Conservation (phyloP, 169 alveolate species). For the Babesia ovis region DNA sequence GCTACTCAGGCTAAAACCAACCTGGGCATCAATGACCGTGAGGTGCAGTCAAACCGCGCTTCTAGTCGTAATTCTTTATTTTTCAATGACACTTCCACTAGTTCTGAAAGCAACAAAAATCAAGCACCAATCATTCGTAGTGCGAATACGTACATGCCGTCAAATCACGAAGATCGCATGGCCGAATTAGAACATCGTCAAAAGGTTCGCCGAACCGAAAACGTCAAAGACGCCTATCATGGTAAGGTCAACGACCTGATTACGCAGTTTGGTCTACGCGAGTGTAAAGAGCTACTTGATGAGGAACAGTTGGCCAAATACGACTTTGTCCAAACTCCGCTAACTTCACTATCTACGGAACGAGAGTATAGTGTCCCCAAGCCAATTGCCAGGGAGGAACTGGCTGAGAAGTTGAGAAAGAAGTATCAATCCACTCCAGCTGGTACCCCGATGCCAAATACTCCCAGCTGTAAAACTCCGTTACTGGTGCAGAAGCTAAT, state of each 20-base stretch:
- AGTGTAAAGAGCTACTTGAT: conserved; percentile 41
- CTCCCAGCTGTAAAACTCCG: conserved; percentile 40
- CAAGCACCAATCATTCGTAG: conserved; percentile 24
- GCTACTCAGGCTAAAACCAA: conserved; percentile 67
- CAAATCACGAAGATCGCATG: conserved; percentile 58
- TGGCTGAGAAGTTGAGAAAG: conserved; percentile 63
- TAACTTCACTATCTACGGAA: conserved; percentile 15
- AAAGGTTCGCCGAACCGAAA: conserved; percentile 32
- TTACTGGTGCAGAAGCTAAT: conserved; percentile 50
- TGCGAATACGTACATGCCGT: conserved; percentile 57
- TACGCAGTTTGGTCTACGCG: conserved; percentile 55
- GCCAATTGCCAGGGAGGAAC: conserved; percentile 61
- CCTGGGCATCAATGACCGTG: conserved; percentile 56
- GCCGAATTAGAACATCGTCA: conserved; percentile 39
- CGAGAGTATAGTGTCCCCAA: conserved; percentile 66
- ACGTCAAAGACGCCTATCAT: conserved; percentile 38
- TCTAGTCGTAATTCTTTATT: conserved; percentile 51
- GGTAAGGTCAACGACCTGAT: conserved; percentile 63
- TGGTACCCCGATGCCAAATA: conserved; percentile 21
- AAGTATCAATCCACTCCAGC: conserved; percentile 26
- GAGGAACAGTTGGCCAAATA: conserved; percentile 31
- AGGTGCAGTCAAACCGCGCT: conserved; percentile 40
- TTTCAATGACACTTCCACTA: conserved; percentile 35
- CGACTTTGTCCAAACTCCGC: conserved; percentile 72
- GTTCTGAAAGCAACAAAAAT: conserved; percentile 2